phyloP scores from a whole-genome alignment of 495 filamentous ascomycete species.

The Chaetomium fimeti region DNA sequence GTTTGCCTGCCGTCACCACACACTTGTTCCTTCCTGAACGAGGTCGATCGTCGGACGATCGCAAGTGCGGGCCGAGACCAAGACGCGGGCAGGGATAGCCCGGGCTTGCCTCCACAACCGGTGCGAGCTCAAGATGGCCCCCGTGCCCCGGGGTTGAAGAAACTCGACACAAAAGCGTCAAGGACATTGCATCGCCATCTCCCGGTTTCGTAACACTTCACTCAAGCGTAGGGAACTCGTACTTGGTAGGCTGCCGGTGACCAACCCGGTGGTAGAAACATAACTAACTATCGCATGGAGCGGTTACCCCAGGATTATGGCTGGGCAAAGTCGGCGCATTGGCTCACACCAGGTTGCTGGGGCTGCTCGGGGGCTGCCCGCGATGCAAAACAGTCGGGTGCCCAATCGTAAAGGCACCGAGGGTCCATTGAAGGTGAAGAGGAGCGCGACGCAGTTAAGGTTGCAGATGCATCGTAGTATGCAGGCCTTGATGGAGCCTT shows the following conservation, averaged over 20 bases:
- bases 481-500: not conserved
- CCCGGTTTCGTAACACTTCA: no score
- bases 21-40: not conserved
- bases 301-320: not conserved
- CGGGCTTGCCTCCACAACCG: no score
- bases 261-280: no score
- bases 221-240: no score
- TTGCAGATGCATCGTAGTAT: conserved; percentile 1
- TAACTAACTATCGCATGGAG: no score
- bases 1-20: not conserved
- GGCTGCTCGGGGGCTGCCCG: conserved; percentile 1
- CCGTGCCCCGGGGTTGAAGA: no score
- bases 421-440: not conserved
- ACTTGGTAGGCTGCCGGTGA: no score
- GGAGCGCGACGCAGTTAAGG: not conserved
- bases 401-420: not conserved
- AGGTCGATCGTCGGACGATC: conserved; percentile 13
- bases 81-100: not conserved
- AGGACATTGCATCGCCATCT: no score
- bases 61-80: not conserved
- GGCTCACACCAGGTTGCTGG: not conserved
- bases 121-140: no score
- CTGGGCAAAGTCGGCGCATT: not conserved
- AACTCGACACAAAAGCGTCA: no score
- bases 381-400: not conserved